Conservation (phyloP, 371 early-diverging fungal species). For the Saksenaea vasiformis region DNA sequence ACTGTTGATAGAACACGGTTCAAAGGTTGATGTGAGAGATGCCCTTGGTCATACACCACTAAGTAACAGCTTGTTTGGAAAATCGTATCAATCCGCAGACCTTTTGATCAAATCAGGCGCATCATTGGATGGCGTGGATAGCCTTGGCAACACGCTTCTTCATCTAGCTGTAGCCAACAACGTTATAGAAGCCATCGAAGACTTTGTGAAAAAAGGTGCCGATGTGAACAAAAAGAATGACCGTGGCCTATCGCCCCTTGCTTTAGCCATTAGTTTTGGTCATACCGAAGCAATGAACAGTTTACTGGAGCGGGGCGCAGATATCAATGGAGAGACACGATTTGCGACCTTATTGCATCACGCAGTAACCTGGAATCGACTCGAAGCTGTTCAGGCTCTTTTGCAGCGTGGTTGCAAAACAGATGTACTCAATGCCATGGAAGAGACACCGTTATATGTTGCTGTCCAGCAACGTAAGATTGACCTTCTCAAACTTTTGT, state of each 20-base stretch:
- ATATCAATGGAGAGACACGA: constrained; percentile 33
- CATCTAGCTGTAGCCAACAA: constrained; percentile 45
- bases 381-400: constrained; percentile 37
- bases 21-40: constrained; percentile 57
- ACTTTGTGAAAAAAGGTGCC: constrained; percentile 24
- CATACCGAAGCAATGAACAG: constrained; percentile 20
- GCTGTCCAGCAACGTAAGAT: constrained; percentile 55
- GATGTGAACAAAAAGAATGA: constrained; percentile 29
- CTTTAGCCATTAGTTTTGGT: constrained; percentile 46
- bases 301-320: constrained; percentile 34
- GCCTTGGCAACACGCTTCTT: constrained; percentile 65
- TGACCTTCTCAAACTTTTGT: constrained; percentile 39
- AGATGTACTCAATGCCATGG: constrained; percentile 39
- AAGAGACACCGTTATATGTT: constrained; percentile 46
- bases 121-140: constrained; percentile 54
- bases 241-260: constrained; percentile 43
- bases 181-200: constrained; percentile 26
- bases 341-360: constrained; percentile 44
- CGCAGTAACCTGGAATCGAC: constrained; percentile 49
- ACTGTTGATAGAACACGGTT: constrained; percentile 45
- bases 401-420: constrained; percentile 30
- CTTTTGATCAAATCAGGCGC: constrained; percentile 39
- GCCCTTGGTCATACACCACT: constrained; percentile 70
- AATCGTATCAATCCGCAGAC: constrained; percentile 28
- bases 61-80: constrained; percentile 33